phyloP scores from a whole-genome alignment of 2,329 filamentous ascomycete species.

The Tetracladium maxilliforme region DNA sequence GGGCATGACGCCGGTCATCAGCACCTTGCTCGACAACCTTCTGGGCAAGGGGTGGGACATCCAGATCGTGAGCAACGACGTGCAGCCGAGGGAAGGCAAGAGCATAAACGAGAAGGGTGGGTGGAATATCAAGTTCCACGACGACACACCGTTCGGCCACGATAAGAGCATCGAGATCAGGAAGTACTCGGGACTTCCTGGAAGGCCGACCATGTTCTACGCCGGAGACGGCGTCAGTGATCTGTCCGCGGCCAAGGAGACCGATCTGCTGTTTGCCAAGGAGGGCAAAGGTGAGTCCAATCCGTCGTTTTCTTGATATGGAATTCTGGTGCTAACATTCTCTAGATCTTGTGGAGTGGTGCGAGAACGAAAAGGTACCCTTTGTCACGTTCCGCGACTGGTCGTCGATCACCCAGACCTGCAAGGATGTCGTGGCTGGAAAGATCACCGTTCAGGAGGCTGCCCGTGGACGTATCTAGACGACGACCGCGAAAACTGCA shows the following conservation, averaged over 20 bases:
- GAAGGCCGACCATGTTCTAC: constrained; percentile 76
- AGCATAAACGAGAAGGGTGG: constrained; percentile 65
- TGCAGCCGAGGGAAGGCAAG: constrained; percentile 50
- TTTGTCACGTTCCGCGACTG: constrained; percentile 84
- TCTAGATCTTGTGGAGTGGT: constrained; percentile 73
- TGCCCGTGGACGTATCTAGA: constrained; percentile 33
- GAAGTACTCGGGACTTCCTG: constrained; percentile 65
- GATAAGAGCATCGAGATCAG: constrained; percentile 90
- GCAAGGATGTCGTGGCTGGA: constrained; percentile 64
- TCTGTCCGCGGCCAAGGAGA: constrained; percentile 81
- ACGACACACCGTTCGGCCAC: constrained; percentile 86
- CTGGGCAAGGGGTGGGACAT: constrained; percentile 65
- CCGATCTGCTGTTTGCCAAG: constrained; percentile 87
- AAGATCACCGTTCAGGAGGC: constrained; percentile 57
- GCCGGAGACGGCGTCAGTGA: constrained; percentile 92
- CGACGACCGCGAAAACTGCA: no score
- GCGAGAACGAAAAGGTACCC: constrained; percentile 68
- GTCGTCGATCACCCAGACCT: constrained; percentile 59
- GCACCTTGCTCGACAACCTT: constrained; percentile 63
- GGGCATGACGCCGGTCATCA: constrained; percentile 87
- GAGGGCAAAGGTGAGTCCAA: constrained; percentile 56
- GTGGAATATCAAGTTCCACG: constrained; percentile 81
- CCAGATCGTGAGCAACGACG: constrained; percentile 83
- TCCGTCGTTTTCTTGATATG: constrained; percentile 1
- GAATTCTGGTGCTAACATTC: constrained; percentile 3